Percentiles rank a stretch among this genome's conserved stretches.
phyloP scores from a whole-genome alignment of 306 rosid species.

The Acacia crassicarpa region DNA sequence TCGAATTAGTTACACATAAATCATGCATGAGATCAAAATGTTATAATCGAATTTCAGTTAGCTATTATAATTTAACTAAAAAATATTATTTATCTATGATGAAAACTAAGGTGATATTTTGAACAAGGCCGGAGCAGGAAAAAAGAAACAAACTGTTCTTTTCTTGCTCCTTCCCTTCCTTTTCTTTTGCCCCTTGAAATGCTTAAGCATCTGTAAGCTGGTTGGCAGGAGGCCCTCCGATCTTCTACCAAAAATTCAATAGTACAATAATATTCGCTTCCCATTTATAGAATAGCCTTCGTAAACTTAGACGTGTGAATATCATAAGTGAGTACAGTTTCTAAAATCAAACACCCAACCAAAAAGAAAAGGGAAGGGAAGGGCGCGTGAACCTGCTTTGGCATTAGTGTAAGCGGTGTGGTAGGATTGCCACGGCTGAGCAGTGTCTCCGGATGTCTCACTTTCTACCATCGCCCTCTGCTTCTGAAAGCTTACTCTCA shows the following conservation, averaged over 20 bases:
- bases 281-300: not conserved
- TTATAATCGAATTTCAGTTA: not conserved
- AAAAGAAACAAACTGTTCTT: not conserved
- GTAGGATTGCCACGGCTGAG: slow-evolving; percentile 89
- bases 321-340: not conserved
- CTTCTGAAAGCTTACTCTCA: slow-evolving; percentile 2
- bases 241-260: not conserved
- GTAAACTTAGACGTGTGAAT: not conserved
- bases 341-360: not conserved
- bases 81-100: not conserved
- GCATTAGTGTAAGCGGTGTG: slow-evolving; percentile 83
- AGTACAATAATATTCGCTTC: not conserved
- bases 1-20: not conserved
- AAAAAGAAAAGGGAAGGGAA: not conserved
- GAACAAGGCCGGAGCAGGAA: not conserved
- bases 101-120: not conserved
- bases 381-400: slow-evolving; percentile 64
- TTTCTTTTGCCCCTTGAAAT: not conserved
- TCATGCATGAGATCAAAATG: not conserved
- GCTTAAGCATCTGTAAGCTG: not conserved
- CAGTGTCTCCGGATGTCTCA: slow-evolving; percentile 33
- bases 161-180: not conserved
- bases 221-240: not conserved
- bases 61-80: not conserved
- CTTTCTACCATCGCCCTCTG: slow-evolving; percentile 43